Base-by-base conservation (phyloP, 768 basidiomycete species). In the Chalciporus piperatus region DNA sequence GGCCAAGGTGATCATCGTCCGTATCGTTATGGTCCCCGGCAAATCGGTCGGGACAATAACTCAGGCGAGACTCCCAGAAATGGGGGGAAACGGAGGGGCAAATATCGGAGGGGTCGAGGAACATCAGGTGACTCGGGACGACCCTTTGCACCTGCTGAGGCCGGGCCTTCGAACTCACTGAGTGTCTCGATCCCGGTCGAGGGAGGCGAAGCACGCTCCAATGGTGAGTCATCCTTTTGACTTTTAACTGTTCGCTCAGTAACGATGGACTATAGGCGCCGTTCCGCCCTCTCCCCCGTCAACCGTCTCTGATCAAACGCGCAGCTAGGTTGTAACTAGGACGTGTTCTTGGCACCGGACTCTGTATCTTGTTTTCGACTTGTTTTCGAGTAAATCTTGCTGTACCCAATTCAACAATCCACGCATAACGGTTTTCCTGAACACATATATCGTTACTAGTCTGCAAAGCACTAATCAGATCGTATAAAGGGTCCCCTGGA, bases 381-480 rank as follows among this genome's bases (percentile, higher is more conserved):
- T n/a, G 37, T 22, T 59, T n/a, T 48, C 50, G 23, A 20, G 38
- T n/a, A 27, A 6, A 47, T n/a, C 14, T 47, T 39, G 35, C 37
- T 16, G 28, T 11, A 43, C 25, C 20, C 13, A 10, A 39, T 13
- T 16, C 38, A 16, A 30, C 40, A 41, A 48, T n/a, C 50, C 54
- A 54, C 44, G 23, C 51, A 51, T 50, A 41, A 50, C 46, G 41
- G 50, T 42, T 50, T 50, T 50, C 51, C 39, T 47, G 55, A 54
- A 49, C 55, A 62, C 35, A 45, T 60, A 27, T 54, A 57, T 59
- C 47, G 51, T 54, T 54, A 67, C 59, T 58, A 57, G 55, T 48
- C 59, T 32, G 54, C 62, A 66, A 66, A 68, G 62, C 62, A 70
- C 55, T 60, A 58, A 58, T 62, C 59, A 63, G 62, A 62, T 68